A percentile compares a stretch with the other conserved stretches of the same genome.
Conservation (phyloP, 1,139 yeast species). For the Arxiozyma heterogenica region DNA sequence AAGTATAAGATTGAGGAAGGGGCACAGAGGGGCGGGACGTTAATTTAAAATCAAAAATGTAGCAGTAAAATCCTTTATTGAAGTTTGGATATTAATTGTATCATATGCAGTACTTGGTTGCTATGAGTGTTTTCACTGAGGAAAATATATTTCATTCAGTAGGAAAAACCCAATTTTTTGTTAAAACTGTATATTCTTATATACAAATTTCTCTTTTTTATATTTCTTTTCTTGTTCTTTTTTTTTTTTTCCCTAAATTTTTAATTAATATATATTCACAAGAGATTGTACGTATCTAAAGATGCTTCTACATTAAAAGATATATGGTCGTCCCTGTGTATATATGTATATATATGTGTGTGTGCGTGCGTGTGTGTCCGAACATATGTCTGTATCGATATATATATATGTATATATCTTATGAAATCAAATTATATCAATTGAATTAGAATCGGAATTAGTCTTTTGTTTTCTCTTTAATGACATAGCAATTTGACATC, state of each 20-base stretch:
- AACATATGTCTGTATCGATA: neutral
- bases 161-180: too few species aligned
- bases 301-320: too few species aligned
- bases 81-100: neutral
- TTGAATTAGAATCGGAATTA: constrained; percentile 1
- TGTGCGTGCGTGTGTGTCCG: neutral
- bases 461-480: constrained; percentile 1
- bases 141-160: neutral
- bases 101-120: neutral
- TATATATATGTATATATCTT: too few species aligned
- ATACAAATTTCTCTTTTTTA: neutral
- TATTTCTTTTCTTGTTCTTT: neutral
- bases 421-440: constrained; percentile 4
- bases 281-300: neutral
- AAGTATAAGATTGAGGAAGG: neutral
- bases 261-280: neutral
- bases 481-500: constrained; percentile 20
- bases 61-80: neutral
- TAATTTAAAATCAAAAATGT: too few species aligned
- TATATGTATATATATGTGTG: too few species aligned
- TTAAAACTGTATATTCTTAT: too few species aligned
- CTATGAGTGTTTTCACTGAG: too few species aligned
- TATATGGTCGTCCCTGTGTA: too few species aligned
- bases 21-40: too few species aligned
- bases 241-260: too few species aligned